These are phyloP conservation scores for Colletotrichum tanaceti DNA, from an alignment of 2,329 filamentous ascomycete species.

Conservation along the genomic window DNA sequence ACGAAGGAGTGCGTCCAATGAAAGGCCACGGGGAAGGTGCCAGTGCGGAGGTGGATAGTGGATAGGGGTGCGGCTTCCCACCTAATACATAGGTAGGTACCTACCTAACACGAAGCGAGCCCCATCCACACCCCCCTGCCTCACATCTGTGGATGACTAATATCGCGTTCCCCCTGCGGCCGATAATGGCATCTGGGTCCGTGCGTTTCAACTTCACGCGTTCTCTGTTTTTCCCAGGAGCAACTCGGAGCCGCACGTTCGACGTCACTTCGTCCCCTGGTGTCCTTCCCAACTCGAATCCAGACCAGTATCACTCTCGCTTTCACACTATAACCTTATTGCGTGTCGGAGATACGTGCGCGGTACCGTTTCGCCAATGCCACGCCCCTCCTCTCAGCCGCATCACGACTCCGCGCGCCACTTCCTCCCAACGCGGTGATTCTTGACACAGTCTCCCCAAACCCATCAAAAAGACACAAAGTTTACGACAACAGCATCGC, in stretches of 20 bases:
- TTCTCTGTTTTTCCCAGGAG: slow-evolving; percentile 54
- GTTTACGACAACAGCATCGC: slow-evolving; percentile 13
- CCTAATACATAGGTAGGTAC: too few relatives aligned
- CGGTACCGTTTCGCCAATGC: slow-evolving; percentile 40
- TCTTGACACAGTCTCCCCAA: slow-evolving; percentile 27
- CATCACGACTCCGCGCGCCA: slow-evolving; percentile 42
- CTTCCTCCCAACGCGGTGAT: slow-evolving; percentile 44
- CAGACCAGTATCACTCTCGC: slow-evolving; percentile 33
- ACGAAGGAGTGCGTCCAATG: slow-evolving; percentile 19
- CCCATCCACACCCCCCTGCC: slow-evolving; percentile 19
- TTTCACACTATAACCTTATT: slow-evolving; percentile 40
- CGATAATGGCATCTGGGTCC: slow-evolving; percentile 43
- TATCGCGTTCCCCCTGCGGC: slow-evolving; percentile 37
- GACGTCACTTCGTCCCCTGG: slow-evolving; percentile 52
- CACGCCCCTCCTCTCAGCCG: slow-evolving; percentile 39
- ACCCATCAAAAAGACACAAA: slow-evolving; percentile 35
- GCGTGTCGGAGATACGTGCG: slow-evolving; percentile 41
- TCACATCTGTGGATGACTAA: slow-evolving; percentile 40
- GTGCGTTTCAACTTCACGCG: slow-evolving; percentile 55
- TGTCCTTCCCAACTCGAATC: slow-evolving; percentile 25
- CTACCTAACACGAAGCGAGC: slow-evolving; percentile 25
- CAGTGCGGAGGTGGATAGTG: slow-evolving; percentile 31
- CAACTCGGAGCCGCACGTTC: slow-evolving; percentile 45
- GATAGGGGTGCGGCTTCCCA: slow-evolving; percentile 37
- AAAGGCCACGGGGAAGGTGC: slow-evolving; percentile 6